These are phyloP conservation scores for Smallanthus sonchifolius DNA, from an alignment of 129 eudicot species.

Conservation along the genomic window DNA sequence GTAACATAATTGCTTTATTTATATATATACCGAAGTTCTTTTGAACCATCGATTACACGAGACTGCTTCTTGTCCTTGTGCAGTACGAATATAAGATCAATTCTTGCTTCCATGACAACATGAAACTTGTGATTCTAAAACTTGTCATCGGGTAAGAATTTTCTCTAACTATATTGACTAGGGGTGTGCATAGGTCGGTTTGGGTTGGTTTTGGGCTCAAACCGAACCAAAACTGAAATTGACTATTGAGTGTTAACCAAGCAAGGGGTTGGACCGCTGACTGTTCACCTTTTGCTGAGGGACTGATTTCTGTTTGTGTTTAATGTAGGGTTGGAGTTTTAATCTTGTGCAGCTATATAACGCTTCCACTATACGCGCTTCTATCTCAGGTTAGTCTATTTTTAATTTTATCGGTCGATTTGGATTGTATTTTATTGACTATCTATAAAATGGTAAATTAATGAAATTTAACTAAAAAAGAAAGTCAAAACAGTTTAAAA, in stretches of 20 bases:
- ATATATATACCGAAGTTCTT: neutral
- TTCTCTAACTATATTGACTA: neutral
- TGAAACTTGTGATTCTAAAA: constrained; percentile 43
- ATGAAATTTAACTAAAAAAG: too few relatives aligned
- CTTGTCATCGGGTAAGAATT: constrained; percentile 60
- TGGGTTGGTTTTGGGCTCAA: too few relatives aligned
- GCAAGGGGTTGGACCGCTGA: neutral
- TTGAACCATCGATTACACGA: neutral
- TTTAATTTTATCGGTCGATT: neutral
- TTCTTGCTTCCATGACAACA: constrained; percentile 77
- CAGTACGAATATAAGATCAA: constrained; percentile 71
- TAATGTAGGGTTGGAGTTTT: constrained; percentile 50
- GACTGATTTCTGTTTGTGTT: constrained; percentile 3
- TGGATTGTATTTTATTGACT: neutral
- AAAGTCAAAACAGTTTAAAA: too few relatives aligned
- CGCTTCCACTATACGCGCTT: constrained; percentile 90
- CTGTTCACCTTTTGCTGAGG: neutral
- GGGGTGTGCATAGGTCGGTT: neutral
- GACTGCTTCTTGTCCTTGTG: constrained; percentile 12
- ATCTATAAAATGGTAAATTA: too few relatives aligned
- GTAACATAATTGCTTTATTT: constrained; percentile 30
- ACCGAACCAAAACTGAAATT: too few relatives aligned
- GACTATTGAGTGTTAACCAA: neutral
- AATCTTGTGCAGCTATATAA: constrained; percentile 85
- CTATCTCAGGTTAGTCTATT: constrained; percentile 68